Conservation (phyloP, 176 grass and related monocot genomes). For the Eleusine coracana region DNA sequence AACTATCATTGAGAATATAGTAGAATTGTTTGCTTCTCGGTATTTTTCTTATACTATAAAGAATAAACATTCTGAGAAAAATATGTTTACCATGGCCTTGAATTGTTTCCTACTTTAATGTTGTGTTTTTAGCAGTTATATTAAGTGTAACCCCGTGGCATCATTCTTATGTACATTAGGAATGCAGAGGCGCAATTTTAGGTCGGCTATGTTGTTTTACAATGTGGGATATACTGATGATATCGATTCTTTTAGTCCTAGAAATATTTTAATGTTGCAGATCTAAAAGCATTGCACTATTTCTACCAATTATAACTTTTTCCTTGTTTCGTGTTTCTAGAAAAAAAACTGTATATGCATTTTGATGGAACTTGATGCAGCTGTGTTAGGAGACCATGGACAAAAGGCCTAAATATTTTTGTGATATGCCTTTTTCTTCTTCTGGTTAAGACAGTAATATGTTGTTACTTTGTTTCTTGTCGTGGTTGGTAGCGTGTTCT, state of each 20-base stretch:
- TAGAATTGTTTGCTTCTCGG: too few relatives aligned
- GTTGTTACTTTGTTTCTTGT: background rate
- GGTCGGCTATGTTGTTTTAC: slow-evolving; percentile 4
- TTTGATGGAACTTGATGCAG: slow-evolving; percentile 97
- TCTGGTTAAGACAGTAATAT: slow-evolving; percentile 9
- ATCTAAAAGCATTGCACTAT: too few relatives aligned
- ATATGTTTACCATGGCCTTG: too few relatives aligned
- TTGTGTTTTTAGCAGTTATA: too few relatives aligned
- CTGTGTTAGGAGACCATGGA: slow-evolving; percentile 94
- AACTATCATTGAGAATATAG: too few relatives aligned
- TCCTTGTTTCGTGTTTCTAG: slow-evolving; percentile 48
- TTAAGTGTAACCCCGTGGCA: too few relatives aligned
- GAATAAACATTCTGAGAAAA: too few relatives aligned
- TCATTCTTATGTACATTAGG: too few relatives aligned
- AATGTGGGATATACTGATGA: too few relatives aligned
- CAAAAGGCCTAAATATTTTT: slow-evolving; percentile 97
- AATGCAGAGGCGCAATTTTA: background rate
- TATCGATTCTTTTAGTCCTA: background rate
- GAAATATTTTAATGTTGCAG: background rate
- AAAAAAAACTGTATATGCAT: slow-evolving; percentile 82
- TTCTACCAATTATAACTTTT: too few relatives aligned
- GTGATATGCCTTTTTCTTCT: slow-evolving; percentile 59
- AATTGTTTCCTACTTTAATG: too few relatives aligned
- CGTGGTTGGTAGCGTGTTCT: background rate
- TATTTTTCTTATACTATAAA: too few relatives aligned